Base-by-base conservation (phyloP, 2,329 filamentous ascomycete species). In the Trichoderma sp. region DNA sequence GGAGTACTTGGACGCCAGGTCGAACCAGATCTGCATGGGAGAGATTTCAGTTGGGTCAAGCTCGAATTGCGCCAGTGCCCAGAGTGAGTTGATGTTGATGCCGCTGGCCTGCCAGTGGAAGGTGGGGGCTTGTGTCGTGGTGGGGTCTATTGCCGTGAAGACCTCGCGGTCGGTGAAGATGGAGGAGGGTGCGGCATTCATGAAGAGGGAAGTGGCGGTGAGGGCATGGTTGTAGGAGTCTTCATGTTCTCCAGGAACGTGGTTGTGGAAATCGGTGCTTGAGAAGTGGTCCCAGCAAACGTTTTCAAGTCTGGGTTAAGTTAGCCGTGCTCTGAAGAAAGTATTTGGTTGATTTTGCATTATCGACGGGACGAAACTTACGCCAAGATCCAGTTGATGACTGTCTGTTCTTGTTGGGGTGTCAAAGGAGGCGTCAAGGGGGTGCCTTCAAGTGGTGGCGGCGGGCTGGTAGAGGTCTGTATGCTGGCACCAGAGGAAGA, bases 21-120 rank as follows among this genome's bases (percentile, higher is more conserved):
- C 84, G 74, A 86, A 87, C 84, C 84, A 86, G 1, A 81, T 84
- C 76, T 86, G 84, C 30, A 86, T 82, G 18, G 85, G 84, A 32
- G 84, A 81, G 49, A 86, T 73, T 74, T 86, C 84, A 21, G 75
- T 66, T 60, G 75, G 73, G 34, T 61, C 71, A 4, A 79, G 77
- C 73, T 82, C 83, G 28, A 86, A 80, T 60, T 76, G 74, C 1
- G 84, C 83, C 2, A 86, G 79, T n/a, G 80, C 80, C 69, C 80
- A 77, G 26, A 86, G 79, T 18, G 77, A 76, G 34, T 77, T 74
- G 30, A 86, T 80, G 1, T 81, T 81, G 34, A 86, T 77, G 52
- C 77, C 75, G 0, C 78, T 74, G 0, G 79, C 74, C 30, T 75
- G 74, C 83, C 83, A 85, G 13, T 77, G 73, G 52, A 79, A 72